Evolutionary conservation across 1,284 basidiomycete species (phyloP).

Genomic region (Tremellales sp.): DNA sequence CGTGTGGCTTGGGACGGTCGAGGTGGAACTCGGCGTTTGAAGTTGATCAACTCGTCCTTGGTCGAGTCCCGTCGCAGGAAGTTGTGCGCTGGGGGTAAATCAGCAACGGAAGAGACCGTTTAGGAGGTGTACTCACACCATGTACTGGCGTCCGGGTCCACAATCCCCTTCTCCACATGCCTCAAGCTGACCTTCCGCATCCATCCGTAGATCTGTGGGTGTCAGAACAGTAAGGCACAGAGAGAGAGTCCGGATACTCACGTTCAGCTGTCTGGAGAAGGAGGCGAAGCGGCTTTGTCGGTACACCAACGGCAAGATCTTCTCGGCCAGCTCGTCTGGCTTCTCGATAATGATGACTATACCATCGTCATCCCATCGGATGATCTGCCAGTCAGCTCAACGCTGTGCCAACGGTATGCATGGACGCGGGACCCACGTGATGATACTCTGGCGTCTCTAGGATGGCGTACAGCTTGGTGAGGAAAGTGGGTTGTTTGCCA

Average conservation of each 20-base stretch:
- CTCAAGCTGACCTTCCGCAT: conserved; percentile 82
- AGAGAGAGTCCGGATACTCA: conserved; percentile 50
- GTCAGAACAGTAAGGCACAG: conserved; percentile 11
- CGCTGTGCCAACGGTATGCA: neutral
- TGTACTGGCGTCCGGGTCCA: conserved; percentile 86
- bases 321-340: conserved; percentile 80
- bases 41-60: conserved; percentile 77
- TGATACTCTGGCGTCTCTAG: conserved; percentile 26
- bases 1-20: conserved; percentile 72
- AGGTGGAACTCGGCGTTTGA: conserved; percentile 88
- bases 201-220: conserved; percentile 86
- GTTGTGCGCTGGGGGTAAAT: conserved; percentile 64
- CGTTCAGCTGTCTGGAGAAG: conserved; percentile 90
- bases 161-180: conserved; percentile 83
- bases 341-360: conserved; percentile 88
- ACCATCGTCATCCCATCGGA: conserved; percentile 82
- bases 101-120: conserved; percentile 5
- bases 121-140: conserved; percentile 65
- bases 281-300: conserved; percentile 88
- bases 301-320: conserved; percentile 82
- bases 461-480: conserved; percentile 79
- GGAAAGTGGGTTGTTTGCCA: conserved; percentile 72
- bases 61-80: conserved; percentile 81
- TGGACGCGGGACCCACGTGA: conserved; percentile 21
- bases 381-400: conserved; percentile 55